A percentile compares a stretch with the other conserved stretches of the same genome.
These are phyloP conservation scores for Pichia rugopelliculosa DNA, from an alignment of 805 yeast genomes.

Conservation along the genomic window DNA sequence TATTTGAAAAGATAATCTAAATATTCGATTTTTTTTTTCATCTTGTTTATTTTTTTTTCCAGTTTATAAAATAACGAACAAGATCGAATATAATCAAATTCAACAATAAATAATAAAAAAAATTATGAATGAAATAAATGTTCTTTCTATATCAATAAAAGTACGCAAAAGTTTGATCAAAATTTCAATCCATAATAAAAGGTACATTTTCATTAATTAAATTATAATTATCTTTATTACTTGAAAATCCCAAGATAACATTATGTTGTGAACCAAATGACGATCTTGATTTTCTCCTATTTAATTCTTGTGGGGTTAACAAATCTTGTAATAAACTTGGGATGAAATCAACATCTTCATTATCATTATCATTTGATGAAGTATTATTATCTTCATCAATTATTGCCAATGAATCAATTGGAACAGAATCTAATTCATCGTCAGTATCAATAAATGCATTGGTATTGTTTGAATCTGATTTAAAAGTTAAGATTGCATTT, in stretches of 20 bases:
- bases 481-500: not conserved
- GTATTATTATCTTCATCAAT: not conserved
- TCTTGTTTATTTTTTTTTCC: not conserved
- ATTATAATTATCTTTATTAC: slow-evolving; percentile 7
- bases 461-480: slow-evolving; percentile 1
- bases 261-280: slow-evolving; percentile 9
- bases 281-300: slow-evolving; percentile 54
- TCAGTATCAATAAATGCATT: slow-evolving; percentile 16
- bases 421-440: not conserved
- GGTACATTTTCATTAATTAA: slow-evolving; percentile 29
- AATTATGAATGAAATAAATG: not conserved
- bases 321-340: slow-evolving; percentile 78
- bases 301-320: slow-evolving; percentile 71
- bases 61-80: not conserved
- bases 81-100: not conserved
- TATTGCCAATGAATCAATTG: not conserved
- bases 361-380: slow-evolving; percentile 13
- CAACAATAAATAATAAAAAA: not conserved
- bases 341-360: slow-evolving; percentile 60
- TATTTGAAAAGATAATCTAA: not conserved
- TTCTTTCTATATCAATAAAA: slow-evolving; percentile 19
- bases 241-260: slow-evolving; percentile 1
- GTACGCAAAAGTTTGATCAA: no score
- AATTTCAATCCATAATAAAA: slow-evolving; percentile 25
- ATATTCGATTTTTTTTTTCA: not conserved